Conservation (phyloP, 768 basidiomycete genomes). For the Auricularia heimuer region DNA sequence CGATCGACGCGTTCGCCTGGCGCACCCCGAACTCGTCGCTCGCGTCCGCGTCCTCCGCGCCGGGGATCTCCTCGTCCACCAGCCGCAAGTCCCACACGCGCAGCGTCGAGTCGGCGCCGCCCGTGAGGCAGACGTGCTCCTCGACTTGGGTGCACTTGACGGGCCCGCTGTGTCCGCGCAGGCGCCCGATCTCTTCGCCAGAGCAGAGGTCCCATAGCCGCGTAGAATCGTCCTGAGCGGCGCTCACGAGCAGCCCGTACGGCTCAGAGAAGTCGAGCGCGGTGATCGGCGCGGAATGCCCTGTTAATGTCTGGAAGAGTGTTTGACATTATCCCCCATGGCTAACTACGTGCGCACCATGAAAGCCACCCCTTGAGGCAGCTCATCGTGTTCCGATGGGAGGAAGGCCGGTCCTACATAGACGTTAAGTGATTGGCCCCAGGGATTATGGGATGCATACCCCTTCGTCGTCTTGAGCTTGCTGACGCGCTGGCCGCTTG, state of each 20-base stretch:
- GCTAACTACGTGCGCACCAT: slow-evolving; percentile 54
- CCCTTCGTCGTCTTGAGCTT: slow-evolving; percentile 64
- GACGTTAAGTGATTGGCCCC: neutral
- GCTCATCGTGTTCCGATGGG: slow-evolving; percentile 93
- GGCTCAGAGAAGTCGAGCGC: slow-evolving; percentile 95
- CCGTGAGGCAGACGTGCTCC: slow-evolving; percentile 81
- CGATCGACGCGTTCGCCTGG: slow-evolving; percentile 48
- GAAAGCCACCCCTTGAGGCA: slow-evolving; percentile 91
- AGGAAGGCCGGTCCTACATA: slow-evolving; percentile 79
- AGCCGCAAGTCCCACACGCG: slow-evolving; percentile 84
- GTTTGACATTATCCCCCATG: neutral
- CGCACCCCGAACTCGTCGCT: slow-evolving; percentile 46
- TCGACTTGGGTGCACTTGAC: slow-evolving; percentile 94
- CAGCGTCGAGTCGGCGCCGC: slow-evolving; percentile 77
- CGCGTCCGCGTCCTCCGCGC: slow-evolving; percentile 27
- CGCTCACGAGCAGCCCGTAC: slow-evolving; percentile 86
- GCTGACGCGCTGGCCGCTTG: slow-evolving; percentile 32
- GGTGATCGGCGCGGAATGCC: slow-evolving; percentile 72
- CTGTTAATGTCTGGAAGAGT: slow-evolving; percentile 56
- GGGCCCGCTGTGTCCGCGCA: slow-evolving; percentile 69
- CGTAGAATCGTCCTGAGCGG: slow-evolving; percentile 77
- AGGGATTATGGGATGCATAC: slow-evolving; percentile 20
- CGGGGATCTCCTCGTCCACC: slow-evolving; percentile 54
- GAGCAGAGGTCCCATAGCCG: slow-evolving; percentile 91
- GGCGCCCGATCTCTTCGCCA: slow-evolving; percentile 75